These are phyloP conservation scores for Cercospora beticola DNA, from an alignment of 2,329 filamentous ascomycete species.

Conservation along the genomic window DNA sequence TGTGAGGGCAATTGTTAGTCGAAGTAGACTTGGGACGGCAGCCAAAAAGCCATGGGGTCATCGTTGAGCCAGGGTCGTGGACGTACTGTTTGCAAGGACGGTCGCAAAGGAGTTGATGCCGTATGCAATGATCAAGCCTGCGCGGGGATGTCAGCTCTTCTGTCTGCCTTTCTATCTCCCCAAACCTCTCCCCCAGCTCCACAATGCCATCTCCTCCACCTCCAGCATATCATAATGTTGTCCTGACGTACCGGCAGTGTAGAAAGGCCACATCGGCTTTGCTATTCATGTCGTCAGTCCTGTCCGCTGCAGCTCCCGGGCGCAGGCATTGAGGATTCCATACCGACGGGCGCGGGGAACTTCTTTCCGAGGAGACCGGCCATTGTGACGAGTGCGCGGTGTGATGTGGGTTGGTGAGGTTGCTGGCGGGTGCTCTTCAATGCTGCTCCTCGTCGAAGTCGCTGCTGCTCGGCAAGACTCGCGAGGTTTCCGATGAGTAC, in stretches of 20 bases:
- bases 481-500: background rate
- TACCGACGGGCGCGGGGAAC: slow-evolving; percentile 52
- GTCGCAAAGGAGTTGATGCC: slow-evolving; percentile 83
- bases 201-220: background rate
- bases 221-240: background rate
- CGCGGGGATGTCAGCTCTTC: slow-evolving; percentile 23
- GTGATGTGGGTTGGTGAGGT: background rate
- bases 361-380: slow-evolving; percentile 51
- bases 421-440: background rate
- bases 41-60: too few species aligned
- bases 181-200: slow-evolving; percentile 6
- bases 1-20: slow-evolving; percentile 17
- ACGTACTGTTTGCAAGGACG: slow-evolving; percentile 75
- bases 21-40: too few species aligned
- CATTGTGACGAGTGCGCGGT: slow-evolving; percentile 27
- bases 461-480: background rate
- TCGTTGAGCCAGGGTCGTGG: background rate
- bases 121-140: slow-evolving; percentile 83
- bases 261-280: slow-evolving; percentile 90
- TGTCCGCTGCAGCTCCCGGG: background rate
- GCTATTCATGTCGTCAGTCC: slow-evolving; percentile 55
- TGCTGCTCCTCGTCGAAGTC: slow-evolving; percentile 13
- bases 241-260: slow-evolving; percentile 73
- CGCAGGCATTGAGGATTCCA: slow-evolving; percentile 33
- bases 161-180: background rate